phyloP scores from a whole-genome alignment of 805 yeast genomes.

The Candida railenensis region DNA sequence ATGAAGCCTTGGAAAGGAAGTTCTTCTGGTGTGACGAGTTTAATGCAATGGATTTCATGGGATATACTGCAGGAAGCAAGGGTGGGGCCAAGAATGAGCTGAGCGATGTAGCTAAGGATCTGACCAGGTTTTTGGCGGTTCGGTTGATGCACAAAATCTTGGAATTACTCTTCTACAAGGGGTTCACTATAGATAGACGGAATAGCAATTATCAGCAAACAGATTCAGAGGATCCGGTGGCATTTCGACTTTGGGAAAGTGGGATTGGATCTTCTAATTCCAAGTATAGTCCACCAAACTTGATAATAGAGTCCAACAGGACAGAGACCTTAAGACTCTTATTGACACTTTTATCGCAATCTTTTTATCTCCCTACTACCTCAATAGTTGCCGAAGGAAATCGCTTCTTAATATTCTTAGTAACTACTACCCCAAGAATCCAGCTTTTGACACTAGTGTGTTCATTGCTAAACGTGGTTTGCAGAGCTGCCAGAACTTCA shows the following conservation, averaged over 20 bases:
- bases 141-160: background rate
- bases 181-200: constrained; percentile 46
- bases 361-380: constrained; percentile 50
- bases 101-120: too few relatives aligned
- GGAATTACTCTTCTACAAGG: constrained; percentile 50
- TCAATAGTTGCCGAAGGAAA: constrained; percentile 53
- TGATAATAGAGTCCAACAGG: constrained; percentile 57
- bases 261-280: constrained; percentile 61
- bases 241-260: constrained; percentile 66
- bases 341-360: constrained; percentile 57
- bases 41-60: constrained; percentile 36
- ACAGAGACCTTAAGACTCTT: constrained; percentile 65
- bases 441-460: constrained; percentile 55
- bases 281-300: constrained; percentile 22
- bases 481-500: constrained; percentile 45
- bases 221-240: constrained; percentile 1
- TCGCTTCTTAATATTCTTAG: constrained; percentile 56
- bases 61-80: background rate
- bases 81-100: too few relatives aligned
- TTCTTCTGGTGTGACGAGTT: constrained; percentile 34
- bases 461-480: constrained; percentile 64
- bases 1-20: constrained; percentile 23
- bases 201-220: constrained; percentile 2
- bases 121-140: constrained; percentile 18
- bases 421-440: constrained; percentile 47